A percentile compares a stretch with the other conserved stretches of the same genome.
These are phyloP conservation scores for Onygenales sp. DNA, from an alignment of 2,329 filamentous ascomycete species.

Conservation along the genomic window DNA sequence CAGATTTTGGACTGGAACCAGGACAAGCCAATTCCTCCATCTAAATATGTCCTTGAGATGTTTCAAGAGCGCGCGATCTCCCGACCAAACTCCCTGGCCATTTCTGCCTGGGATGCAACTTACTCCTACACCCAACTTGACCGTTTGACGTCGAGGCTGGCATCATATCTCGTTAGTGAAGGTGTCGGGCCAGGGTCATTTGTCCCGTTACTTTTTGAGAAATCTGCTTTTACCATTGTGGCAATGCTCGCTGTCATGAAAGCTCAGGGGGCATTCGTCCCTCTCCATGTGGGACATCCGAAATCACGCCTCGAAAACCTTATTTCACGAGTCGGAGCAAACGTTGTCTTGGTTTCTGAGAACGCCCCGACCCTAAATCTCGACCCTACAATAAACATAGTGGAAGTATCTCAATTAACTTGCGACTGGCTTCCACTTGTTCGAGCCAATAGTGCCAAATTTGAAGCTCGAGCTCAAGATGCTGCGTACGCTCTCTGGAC, in stretches of 20 bases:
- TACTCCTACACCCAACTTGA: slow-evolving; percentile 7
- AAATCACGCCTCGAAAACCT: slow-evolving; percentile 21
- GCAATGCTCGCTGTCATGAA: slow-evolving; percentile 17
- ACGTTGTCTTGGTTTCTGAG: slow-evolving; percentile 1
- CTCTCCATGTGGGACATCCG: slow-evolving; percentile 17
- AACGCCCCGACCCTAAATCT: neutral
- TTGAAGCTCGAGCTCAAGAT: neutral
- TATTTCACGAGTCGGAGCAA: neutral
- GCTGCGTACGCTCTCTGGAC: slow-evolving; percentile 71
- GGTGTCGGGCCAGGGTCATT: slow-evolving; percentile 5
- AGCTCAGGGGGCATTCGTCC: slow-evolving; percentile 17
- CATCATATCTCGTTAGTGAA: neutral
- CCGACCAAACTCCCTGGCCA: slow-evolving; percentile 6
- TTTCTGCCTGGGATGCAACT: slow-evolving; percentile 13
- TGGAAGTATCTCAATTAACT: neutral
- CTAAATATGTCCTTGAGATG: neutral
- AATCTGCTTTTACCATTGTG: slow-evolving; percentile 23
- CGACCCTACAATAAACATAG: neutral
- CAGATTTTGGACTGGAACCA: slow-evolving; percentile 1
- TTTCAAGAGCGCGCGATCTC: neutral
- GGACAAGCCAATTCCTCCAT: neutral
- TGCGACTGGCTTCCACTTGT: neutral
- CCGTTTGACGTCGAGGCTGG: neutral
- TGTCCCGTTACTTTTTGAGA: slow-evolving; percentile 28
- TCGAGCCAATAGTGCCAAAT: neutral